phyloP scores from a whole-genome alignment of 495 filamentous ascomycete species.

The Annulohypoxylon maeteangense region DNA sequence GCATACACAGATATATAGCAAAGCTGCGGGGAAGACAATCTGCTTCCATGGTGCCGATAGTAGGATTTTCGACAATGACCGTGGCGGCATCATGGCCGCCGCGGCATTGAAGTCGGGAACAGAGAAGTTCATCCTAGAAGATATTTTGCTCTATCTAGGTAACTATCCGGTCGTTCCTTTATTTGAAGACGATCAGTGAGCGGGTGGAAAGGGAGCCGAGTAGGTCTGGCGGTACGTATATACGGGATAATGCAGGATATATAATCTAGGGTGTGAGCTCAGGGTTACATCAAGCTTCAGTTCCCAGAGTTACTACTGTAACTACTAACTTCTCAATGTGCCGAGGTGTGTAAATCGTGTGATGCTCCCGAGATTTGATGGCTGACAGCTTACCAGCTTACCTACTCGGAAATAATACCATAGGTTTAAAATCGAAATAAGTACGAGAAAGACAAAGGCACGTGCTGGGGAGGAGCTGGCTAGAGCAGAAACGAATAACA shows the following conservation, averaged over 20 bases:
- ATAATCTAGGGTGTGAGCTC: neutral
- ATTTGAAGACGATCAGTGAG: neutral
- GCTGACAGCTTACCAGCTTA: neutral
- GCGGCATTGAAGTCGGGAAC: neutral
- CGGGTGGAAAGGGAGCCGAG: neutral
- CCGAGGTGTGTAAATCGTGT: neutral
- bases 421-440: neutral
- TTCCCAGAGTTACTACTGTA: neutral
- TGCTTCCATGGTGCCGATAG: constrained; percentile 29
- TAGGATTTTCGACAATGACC: constrained; percentile 2
- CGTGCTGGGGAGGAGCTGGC: neutral
- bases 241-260: neutral
- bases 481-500: neutral
- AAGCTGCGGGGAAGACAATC: constrained; percentile 25
- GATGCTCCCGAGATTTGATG: neutral
- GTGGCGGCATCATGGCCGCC: neutral
- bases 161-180: neutral
- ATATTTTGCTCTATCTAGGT: neutral
- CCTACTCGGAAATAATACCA: neutral
- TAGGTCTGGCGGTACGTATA: neutral
- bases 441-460: neutral
- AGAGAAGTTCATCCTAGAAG: constrained; percentile 20
- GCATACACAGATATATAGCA: constrained; percentile 50
- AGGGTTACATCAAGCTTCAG: constrained; percentile 1
- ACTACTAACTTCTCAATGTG: neutral